phyloP scores from a whole-genome alignment of 306 rosid species.

The Dryas octopetala region DNA sequence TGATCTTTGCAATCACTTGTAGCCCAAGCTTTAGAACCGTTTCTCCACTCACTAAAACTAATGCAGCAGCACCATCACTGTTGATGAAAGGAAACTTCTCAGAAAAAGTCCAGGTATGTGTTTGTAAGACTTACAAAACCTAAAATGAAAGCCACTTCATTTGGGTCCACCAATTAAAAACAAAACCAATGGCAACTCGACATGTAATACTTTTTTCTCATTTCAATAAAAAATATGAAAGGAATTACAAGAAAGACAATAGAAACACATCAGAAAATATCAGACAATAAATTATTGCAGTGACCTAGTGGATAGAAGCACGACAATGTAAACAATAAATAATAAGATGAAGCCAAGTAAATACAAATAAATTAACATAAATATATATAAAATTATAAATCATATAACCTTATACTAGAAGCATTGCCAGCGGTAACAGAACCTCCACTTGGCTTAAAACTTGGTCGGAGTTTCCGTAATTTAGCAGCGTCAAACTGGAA shows the following conservation, averaged over 20 bases:
- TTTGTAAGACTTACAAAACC: constrained; percentile 18
- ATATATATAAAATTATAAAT: constrained; percentile 1
- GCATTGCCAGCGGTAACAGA: constrained; percentile 99
- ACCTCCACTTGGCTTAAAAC: constrained; percentile 93
- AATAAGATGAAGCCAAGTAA: not conserved
- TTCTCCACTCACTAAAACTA: constrained; percentile 94
- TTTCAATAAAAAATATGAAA: not conserved
- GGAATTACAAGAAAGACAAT: constrained; percentile 1
- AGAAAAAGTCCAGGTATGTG: constrained; percentile 23
- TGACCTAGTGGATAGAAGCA: too few species aligned
- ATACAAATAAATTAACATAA: not conserved
- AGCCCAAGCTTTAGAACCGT: constrained; percentile 82
- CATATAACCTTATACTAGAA: constrained; percentile 82
- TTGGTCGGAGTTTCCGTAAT: constrained; percentile 93
- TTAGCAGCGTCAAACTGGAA: constrained; percentile 90
- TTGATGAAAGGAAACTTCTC: constrained; percentile 27
- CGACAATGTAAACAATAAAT: not conserved
- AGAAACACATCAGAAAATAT: constrained; percentile 11
- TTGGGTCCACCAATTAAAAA: constrained; percentile 12
- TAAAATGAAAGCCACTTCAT: constrained; percentile 11
- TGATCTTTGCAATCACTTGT: constrained; percentile 84
- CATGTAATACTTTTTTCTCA: constrained; percentile 9
- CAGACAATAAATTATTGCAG: constrained; percentile 9
- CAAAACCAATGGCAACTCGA: constrained; percentile 16
- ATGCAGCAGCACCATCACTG: constrained; percentile 99